phyloP scores from a whole-genome alignment of 805 yeast genomes.

The Suhomyces emberorum region DNA sequence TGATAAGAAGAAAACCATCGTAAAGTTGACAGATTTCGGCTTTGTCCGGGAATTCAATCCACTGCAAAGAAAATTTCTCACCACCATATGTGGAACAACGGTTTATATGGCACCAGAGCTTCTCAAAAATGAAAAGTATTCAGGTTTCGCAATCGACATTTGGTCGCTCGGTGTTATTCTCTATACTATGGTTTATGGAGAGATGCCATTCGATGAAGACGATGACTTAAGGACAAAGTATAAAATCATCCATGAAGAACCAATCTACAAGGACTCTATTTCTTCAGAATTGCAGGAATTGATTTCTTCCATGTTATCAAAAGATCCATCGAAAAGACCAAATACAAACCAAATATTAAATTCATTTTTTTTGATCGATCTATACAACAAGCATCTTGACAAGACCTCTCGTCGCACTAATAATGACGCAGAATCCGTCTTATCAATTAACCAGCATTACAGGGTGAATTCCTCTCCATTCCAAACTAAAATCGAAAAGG shows the following conservation, averaged over 20 bases:
- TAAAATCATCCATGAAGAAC: conserved; percentile 64
- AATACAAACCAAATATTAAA: conserved; percentile 34
- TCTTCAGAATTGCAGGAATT: conserved; percentile 51
- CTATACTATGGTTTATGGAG: conserved; percentile 79
- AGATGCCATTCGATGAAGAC: conserved; percentile 90
- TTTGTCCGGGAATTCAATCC: conserved; percentile 74
- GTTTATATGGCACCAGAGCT: conserved; percentile 98
- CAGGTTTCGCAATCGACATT: conserved; percentile 78
- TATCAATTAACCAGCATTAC: conserved; percentile 40
- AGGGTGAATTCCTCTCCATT: conserved; percentile 39
- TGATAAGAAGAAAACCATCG: conserved; percentile 50
- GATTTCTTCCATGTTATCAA: conserved; percentile 53
- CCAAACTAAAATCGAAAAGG: conserved; percentile 59
- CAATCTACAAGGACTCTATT: conserved; percentile 48
- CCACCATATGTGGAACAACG: conserved; percentile 90
- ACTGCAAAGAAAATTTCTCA: conserved; percentile 48
- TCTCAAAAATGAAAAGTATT: conserved; percentile 62
- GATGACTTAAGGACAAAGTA: conserved; percentile 59
- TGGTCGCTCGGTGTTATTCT: conserved; percentile 93
- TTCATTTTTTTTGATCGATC: conserved; percentile 33
- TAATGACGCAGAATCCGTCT: conserved; percentile 33
- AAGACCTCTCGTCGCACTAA: conserved; percentile 14
- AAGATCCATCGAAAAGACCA: conserved; percentile 67
- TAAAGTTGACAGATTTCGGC: conserved; percentile 90
- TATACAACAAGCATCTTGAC: conserved; percentile 25